Evolutionary conservation across 371 early-diverging fungal species (phyloP), one percentile per base, ranked within the genome.

Genomic region (Coemansia sp.): DNA sequence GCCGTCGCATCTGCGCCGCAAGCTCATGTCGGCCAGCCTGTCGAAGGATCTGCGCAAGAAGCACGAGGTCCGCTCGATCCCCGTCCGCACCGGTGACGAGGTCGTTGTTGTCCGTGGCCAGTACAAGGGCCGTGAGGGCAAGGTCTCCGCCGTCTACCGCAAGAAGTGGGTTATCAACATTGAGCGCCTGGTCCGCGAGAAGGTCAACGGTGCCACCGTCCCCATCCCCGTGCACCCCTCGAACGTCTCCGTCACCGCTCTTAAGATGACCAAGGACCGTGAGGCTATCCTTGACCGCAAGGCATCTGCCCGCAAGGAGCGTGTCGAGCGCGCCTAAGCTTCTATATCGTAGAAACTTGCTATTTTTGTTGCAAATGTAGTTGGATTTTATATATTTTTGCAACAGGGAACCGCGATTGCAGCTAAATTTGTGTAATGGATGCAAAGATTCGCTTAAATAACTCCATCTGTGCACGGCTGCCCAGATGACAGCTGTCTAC

Each of bases 151-250:
- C 72, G 95, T 94, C 81, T 98, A 97, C 93, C 94, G 99, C 82
- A 92, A 93, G 87, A 96, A 95, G 91, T 98, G 89, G 89, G 91
- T 95, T 73, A 97, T 98, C 85, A 94, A 98, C 91, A 88, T 98
- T 73, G 97, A 98, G 82, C 93, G 95, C 80, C 84, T 98, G 79
- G 87, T 84, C 82, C 91, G 90, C 80, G 98, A 98, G 83, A 98
- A 98, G 93, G 91, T 89, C 80, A 98, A 97, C 88, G 96, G 96
- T 82, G 81, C 89, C 74, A 86, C 94, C 77, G 94, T 93, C 65
- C 90, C 89, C 69, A 86, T 97, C 82, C 95, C 95, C 79, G 87
- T 98, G 83, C 93, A 95, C 89, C 96, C 99, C 79, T 96, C 96
- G 85, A 98, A 98, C 86, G 96, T 97, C 65, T 89, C 93, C 78